Evolutionary conservation across 768 basidiomycete species (phyloP).

Genomic region (Kwoniella mangroviensis): DNA sequence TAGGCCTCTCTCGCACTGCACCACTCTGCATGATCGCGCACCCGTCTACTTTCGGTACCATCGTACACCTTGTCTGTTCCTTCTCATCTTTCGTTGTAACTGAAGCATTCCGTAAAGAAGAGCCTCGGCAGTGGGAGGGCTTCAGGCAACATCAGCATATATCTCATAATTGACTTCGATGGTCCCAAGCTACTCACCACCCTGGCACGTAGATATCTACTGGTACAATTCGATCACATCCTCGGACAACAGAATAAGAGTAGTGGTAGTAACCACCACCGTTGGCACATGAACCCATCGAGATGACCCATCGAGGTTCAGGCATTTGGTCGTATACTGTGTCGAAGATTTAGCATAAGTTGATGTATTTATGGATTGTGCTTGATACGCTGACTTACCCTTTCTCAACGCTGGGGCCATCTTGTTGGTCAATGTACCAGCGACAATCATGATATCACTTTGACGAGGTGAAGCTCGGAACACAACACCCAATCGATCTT

Average conservation of each 20-base stretch:
- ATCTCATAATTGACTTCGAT: slow-evolving; percentile 1
- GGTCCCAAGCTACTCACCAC: slow-evolving; percentile 64
- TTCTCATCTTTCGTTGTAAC: slow-evolving; percentile 93
- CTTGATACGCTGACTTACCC: slow-evolving; percentile 57
- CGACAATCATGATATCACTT: slow-evolving; percentile 98
- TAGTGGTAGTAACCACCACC: slow-evolving; percentile 87
- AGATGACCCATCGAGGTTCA: slow-evolving; percentile 98
- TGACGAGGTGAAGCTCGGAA: slow-evolving; percentile 99
- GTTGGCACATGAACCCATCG: slow-evolving; percentile 99
- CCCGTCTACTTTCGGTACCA: slow-evolving; percentile 66
- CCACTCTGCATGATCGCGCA: neutral
- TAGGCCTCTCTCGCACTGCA: no score
- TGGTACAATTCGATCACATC: slow-evolving; percentile 97
- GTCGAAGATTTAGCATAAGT: neutral
- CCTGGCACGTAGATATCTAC: slow-evolving; percentile 99
- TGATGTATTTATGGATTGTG: neutral
- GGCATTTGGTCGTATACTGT: slow-evolving; percentile 77
- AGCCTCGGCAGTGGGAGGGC: slow-evolving; percentile 76
- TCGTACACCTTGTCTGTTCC: slow-evolving; percentile 79
- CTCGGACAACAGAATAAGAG: slow-evolving; percentile 97
- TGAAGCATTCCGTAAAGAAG: slow-evolving; percentile 88
- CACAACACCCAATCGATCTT: slow-evolving; percentile 93
- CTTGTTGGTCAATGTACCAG: slow-evolving; percentile 98
- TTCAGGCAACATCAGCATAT: slow-evolving; percentile 6
- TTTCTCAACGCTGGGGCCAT: slow-evolving; percentile 98